Evolutionary conservation across 2,329 filamentous ascomycete genomes (phyloP).

Genomic region (Trichoderma breve): DNA sequence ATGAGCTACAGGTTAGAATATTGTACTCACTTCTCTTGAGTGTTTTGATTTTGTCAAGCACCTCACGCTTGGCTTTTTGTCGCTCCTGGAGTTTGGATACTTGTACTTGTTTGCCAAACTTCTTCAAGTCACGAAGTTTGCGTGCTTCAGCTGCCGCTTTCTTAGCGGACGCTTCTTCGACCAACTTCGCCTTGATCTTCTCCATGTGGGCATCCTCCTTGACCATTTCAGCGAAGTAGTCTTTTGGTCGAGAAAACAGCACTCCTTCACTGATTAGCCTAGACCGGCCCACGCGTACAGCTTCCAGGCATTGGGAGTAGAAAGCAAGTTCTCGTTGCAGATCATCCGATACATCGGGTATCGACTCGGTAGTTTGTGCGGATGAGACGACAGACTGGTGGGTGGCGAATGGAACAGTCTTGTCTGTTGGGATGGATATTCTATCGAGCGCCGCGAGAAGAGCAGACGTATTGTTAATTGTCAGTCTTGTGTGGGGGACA

Average conservation of each 20-base stretch:
- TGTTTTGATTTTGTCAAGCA: constrained; percentile 90
- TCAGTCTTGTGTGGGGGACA: constrained; percentile 85
- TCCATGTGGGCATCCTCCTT: constrained; percentile 99
- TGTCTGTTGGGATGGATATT: constrained; percentile 64
- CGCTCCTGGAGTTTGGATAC: constrained; percentile 93
- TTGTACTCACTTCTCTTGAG: constrained; percentile 84
- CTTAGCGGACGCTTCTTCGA: constrained; percentile 88
- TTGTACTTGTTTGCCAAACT: constrained; percentile 98
- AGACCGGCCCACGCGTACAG: constrained; percentile 69
- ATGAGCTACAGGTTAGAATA: not conserved
- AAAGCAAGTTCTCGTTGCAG: constrained; percentile 89
- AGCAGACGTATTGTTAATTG: constrained; percentile 94
- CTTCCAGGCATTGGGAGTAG: constrained; percentile 83
- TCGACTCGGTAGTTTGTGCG: constrained; percentile 61
- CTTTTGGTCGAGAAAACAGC: constrained; percentile 81
- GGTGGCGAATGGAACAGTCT: constrained; percentile 72
- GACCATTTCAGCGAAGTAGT: constrained; percentile 99
- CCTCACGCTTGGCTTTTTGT: constrained; percentile 86
- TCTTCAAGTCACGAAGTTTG: constrained; percentile 92
- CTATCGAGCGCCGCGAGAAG: constrained; percentile 78
- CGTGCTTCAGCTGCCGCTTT: constrained; percentile 89
- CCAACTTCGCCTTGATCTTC: constrained; percentile 87
- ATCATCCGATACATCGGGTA: constrained; percentile 86
- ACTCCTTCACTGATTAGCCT: constrained; percentile 78
- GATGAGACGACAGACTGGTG: constrained; percentile 74